phyloP scores from a whole-genome alignment of 169 alveolate genomes.

The Toxoplasma gondii region DNA sequence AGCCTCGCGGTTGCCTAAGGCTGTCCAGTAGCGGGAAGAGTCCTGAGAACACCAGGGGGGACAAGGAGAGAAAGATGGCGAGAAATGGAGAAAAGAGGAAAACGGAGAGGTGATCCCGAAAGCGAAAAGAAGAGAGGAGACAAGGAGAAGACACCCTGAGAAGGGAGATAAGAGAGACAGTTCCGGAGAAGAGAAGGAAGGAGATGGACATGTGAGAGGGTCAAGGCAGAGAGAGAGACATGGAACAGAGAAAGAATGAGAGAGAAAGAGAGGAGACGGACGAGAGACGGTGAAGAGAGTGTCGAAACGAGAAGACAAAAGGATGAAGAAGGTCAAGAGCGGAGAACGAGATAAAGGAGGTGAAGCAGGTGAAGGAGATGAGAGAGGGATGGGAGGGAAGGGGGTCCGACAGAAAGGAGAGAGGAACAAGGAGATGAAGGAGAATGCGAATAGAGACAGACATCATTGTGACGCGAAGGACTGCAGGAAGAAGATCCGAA shows the following conservation, averaged over 20 bases:
- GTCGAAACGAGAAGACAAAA: too few relatives aligned
- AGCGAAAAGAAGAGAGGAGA: too few relatives aligned
- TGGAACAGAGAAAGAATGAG: neutral
- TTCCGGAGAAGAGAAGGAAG: neutral
- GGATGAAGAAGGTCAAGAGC: too few relatives aligned
- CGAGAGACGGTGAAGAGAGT: too few relatives aligned
- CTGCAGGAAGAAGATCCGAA: too few relatives aligned
- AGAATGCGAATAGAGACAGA: too few relatives aligned
- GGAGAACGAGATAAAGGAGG: neutral
- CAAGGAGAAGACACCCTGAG: too few relatives aligned
- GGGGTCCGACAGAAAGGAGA: neutral
- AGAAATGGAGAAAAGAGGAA: neutral
- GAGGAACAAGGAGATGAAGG: neutral
- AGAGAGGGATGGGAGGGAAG: neutral
- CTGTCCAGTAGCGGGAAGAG: neutral
- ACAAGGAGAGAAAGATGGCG: neutral
- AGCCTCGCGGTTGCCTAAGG: neutral
- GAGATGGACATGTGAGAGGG: too few relatives aligned
- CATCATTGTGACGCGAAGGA: too few relatives aligned
- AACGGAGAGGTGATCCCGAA: too few relatives aligned
- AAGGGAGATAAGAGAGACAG: neutral
- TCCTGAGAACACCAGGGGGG: neutral
- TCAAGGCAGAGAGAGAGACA: neutral
- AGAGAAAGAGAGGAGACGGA: too few relatives aligned
- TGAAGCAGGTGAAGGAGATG: neutral